Conservation (phyloP, 352 stramenopile species). For the Lagenidium giganteum region DNA sequence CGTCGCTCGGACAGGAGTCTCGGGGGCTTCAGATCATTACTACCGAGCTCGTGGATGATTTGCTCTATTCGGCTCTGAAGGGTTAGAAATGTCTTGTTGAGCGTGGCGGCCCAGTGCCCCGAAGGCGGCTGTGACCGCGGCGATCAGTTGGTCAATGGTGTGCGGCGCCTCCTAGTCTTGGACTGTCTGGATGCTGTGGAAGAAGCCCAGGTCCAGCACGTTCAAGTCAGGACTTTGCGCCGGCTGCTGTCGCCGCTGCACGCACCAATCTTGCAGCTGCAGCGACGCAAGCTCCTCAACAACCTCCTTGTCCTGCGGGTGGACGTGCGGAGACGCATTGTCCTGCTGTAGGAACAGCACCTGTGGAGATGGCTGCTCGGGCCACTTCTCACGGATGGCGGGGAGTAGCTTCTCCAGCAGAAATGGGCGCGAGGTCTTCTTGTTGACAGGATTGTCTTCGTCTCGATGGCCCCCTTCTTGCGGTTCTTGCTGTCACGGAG, state of each 20-base stretch:
- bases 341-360: constrained; percentile 10
- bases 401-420: constrained; percentile 3
- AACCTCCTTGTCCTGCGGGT: not conserved
- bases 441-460: constrained; percentile 12
- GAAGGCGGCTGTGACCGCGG: not conserved
- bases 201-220: not conserved
- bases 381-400: constrained; percentile 11
- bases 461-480: not conserved
- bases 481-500: not conserved
- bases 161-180: constrained; percentile 1
- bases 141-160: constrained; percentile 7
- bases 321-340: constrained; percentile 9
- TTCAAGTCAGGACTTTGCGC: not conserved
- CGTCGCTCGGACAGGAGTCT: no score
- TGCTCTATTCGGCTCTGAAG: constrained; percentile 2
- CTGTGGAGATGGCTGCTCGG: not conserved
- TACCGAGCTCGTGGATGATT: no score
- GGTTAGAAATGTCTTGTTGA: constrained; percentile 8
- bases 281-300: not conserved
- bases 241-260: not conserved
- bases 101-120: not conserved
- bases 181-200: constrained; percentile 8
- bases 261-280: not conserved
- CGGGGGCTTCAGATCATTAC: no score
- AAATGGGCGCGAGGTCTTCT: not conserved